phyloP scores from a whole-genome alignment of 2,329 filamentous ascomycete genomes.

The Cryoendolithus antarcticus region DNA sequence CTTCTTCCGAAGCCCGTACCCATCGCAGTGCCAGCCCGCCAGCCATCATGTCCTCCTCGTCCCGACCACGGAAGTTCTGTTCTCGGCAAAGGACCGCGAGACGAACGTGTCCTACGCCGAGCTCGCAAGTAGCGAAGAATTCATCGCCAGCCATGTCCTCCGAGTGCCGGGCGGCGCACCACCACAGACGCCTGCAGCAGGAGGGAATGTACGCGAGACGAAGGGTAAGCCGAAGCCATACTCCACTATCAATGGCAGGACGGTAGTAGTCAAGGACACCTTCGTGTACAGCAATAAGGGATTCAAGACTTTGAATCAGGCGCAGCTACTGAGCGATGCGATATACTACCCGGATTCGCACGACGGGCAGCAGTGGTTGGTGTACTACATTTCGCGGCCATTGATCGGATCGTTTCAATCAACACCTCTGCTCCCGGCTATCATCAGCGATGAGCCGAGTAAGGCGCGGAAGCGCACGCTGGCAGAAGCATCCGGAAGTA shows the following conservation, averaged over 20 bases:
- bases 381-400: conserved; percentile 90
- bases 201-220: conserved; percentile 57
- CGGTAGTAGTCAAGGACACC: conserved; percentile 85
- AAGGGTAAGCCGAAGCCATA: conserved; percentile 91
- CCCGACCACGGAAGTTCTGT: conserved; percentile 80
- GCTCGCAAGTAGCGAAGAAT: conserved; percentile 80
- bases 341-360: conserved; percentile 83
- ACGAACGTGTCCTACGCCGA: conserved; percentile 65
- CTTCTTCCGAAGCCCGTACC: conserved; percentile 94
- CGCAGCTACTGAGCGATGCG: conserved; percentile 69
- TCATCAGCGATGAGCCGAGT: conserved; percentile 26
- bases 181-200: conserved; percentile 26
- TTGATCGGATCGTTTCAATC: conserved; percentile 75
- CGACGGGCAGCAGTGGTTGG: conserved; percentile 84
- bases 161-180: conserved; percentile 53
- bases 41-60: conserved; percentile 91
- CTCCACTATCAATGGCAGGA: conserved; percentile 81
- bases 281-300: conserved; percentile 95
- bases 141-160: conserved; percentile 91
- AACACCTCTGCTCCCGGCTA: conserved; percentile 56
- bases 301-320: conserved; percentile 88
- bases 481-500: conserved; percentile 14
- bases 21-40: conserved; percentile 78
- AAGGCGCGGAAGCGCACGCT: conserved; percentile 20
- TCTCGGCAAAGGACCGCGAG: conserved; percentile 79